Conservation (phyloP, 2,329 filamentous ascomycete species). For the Pseudogymnoascus sp. region DNA sequence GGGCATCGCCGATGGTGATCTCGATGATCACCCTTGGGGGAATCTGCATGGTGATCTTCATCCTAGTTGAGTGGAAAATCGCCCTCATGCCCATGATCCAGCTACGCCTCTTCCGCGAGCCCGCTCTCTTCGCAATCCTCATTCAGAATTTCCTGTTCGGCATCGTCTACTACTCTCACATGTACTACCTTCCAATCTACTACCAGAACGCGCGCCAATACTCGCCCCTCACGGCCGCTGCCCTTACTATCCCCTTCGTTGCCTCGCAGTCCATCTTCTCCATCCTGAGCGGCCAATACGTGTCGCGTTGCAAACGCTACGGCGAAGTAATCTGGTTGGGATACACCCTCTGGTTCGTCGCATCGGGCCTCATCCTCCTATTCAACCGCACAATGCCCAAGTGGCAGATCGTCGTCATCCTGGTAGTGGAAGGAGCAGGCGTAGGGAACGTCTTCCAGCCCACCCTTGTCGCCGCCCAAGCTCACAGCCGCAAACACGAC, state of each 20-base stretch:
- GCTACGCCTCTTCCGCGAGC: slow-evolving; percentile 45
- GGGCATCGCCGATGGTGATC: slow-evolving; percentile 51
- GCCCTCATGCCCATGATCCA: slow-evolving; percentile 46
- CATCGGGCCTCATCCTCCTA: slow-evolving; percentile 44
- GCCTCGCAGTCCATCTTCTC: slow-evolving; percentile 40
- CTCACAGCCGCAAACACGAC: slow-evolving; percentile 48
- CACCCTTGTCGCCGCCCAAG: slow-evolving; percentile 50
- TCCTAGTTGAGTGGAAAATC: slow-evolving; percentile 49
- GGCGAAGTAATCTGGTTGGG: slow-evolving; percentile 48
- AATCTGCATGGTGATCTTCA: slow-evolving; percentile 40
- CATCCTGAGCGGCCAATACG: slow-evolving; percentile 48
- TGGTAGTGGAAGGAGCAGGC: slow-evolving; percentile 45
- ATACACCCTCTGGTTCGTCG: slow-evolving; percentile 36
- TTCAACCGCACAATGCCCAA: slow-evolving; percentile 39
- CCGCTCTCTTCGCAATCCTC: slow-evolving; percentile 47
- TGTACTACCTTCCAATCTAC: slow-evolving; percentile 57
- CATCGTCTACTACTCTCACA: slow-evolving; percentile 48
- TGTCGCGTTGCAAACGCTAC: slow-evolving; percentile 50
- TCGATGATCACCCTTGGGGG: slow-evolving; percentile 48
- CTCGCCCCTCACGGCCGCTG: slow-evolving; percentile 39
- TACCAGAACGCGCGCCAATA: slow-evolving; percentile 46
- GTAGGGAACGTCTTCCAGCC: slow-evolving; percentile 44
- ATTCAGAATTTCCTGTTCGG: slow-evolving; percentile 54
- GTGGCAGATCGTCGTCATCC: slow-evolving; percentile 43
- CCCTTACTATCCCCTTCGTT: slow-evolving; percentile 44